These are phyloP conservation scores for Bruguiera parviflora DNA, from an alignment of 345 rosid genomes.

Conservation along the genomic window DNA sequence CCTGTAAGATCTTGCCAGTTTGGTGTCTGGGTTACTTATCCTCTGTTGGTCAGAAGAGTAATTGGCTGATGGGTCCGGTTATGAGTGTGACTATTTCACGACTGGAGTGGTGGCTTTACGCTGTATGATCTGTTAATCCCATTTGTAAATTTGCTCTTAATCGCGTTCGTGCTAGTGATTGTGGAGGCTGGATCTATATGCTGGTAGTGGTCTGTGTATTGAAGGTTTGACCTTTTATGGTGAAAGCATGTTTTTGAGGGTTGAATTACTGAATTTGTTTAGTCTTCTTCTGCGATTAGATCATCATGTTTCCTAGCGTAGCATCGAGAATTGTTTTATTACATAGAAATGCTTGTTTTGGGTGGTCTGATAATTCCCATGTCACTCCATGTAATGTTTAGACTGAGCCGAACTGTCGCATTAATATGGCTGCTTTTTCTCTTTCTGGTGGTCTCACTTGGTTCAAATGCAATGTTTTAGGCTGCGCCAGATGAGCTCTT, in stretches of 20 bases:
- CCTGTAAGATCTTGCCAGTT: conserved; percentile 20
- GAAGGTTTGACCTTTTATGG: neutral
- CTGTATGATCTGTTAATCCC: neutral
- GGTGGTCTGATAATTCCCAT: no score
- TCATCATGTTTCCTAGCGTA: neutral
- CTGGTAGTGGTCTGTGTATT: neutral
- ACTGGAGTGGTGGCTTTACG: neutral
- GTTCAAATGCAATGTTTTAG: conserved; percentile 23
- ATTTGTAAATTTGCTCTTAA: neutral
- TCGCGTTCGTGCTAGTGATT: neutral
- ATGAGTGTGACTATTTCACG: conserved; percentile 5
- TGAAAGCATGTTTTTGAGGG: neutral
- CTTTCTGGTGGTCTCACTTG: conserved; percentile 4
- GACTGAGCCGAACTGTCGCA: no score
- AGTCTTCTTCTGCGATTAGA: neutral
- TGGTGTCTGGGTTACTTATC: conserved; percentile 6
- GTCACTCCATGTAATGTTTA: no score
- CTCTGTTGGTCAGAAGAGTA: conserved; percentile 9
- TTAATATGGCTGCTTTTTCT: neutral
- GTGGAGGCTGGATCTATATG: conserved; percentile 10
- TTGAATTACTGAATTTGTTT: neutral
- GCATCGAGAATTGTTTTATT: neutral
- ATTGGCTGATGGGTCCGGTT: neutral
- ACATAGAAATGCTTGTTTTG: neutral
- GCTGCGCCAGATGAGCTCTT: conserved; percentile 28